These are phyloP conservation scores for Arthrobotrys entomopaga DNA, from an alignment of 2,329 filamentous ascomycete species.

Conservation along the genomic window DNA sequence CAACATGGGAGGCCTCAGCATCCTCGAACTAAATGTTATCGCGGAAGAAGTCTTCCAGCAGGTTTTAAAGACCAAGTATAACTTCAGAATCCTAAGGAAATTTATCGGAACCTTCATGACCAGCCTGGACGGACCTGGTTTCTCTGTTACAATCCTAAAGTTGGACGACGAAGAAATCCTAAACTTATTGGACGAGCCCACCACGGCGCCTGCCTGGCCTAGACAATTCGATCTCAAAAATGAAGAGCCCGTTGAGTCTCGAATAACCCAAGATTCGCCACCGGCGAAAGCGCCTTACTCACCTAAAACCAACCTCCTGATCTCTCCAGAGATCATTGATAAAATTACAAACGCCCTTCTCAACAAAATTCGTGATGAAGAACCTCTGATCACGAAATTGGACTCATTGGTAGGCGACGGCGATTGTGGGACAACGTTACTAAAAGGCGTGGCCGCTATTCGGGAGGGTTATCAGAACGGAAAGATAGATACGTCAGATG, in stretches of 20 bases:
- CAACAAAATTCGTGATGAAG: conserved; percentile 71
- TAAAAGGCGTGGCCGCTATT: conserved; percentile 64
- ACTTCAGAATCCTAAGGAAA: conserved; percentile 71
- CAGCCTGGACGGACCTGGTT: conserved; percentile 78
- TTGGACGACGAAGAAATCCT: conserved; percentile 71
- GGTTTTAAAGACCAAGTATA: conserved; percentile 68
- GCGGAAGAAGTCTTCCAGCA: conserved; percentile 75
- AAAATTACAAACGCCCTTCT: conserved; percentile 61
- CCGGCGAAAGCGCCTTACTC: conserved; percentile 16
- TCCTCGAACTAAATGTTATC: conserved; percentile 77
- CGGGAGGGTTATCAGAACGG: conserved; percentile 65
- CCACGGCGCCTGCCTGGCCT: conserved; percentile 76
- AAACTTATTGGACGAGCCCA: conserved; percentile 75
- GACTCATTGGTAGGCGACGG: conserved; percentile 65
- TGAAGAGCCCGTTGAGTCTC: conserved; percentile 1
- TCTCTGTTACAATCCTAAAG: conserved; percentile 77
- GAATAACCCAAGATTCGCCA: conserved; percentile 30
- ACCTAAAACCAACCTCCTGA: conserved; percentile 7
- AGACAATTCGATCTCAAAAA: conserved; percentile 60
- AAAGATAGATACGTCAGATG: conserved; percentile 65
- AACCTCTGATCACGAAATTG: conserved; percentile 77
- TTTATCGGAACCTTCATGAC: conserved; percentile 80
- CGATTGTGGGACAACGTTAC: conserved; percentile 61
- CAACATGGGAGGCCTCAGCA: conserved; percentile 78
- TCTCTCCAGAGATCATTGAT: conserved; percentile 2